Evolutionary conservation across 768 basidiomycete genomes (phyloP).

Genomic region (Saitozyma podzolica): DNA sequence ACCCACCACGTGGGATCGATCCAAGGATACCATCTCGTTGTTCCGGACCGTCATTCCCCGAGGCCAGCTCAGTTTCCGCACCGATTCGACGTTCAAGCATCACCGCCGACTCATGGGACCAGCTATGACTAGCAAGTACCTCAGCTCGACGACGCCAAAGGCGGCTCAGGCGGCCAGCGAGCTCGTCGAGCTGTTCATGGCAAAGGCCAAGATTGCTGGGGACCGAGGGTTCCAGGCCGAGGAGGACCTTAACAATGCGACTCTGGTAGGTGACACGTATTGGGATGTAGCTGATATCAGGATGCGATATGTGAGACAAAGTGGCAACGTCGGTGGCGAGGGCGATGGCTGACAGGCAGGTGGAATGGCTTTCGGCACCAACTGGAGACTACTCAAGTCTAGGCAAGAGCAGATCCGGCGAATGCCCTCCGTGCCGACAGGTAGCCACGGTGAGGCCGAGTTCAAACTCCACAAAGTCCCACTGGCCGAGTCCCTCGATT

Average conservation of each 20-base stretch:
- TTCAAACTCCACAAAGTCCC: constrained; percentile 21
- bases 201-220: constrained; percentile 16
- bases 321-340: too few relatives aligned
- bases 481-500: constrained; percentile 18
- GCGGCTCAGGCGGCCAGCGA: constrained; percentile 22
- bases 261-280: constrained; percentile 35
- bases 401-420: neutral
- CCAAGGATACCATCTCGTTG: constrained; percentile 19
- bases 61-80: constrained; percentile 36
- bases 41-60: constrained; percentile 33
- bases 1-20: constrained; percentile 27
- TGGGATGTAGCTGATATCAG: too few relatives aligned
- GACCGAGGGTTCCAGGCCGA: constrained; percentile 24
- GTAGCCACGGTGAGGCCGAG: constrained; percentile 16
- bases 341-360: constrained; percentile 1
- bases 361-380: constrained; percentile 40
- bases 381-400: constrained; percentile 29
- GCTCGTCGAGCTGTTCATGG: constrained; percentile 28
- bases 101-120: constrained; percentile 41
- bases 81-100: constrained; percentile 34
- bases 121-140: constrained; percentile 44
- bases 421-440: neutral
- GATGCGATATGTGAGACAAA: too few relatives aligned
- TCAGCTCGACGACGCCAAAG: constrained; percentile 30
- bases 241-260: constrained; percentile 32